These are phyloP conservation scores for Mitragyna speciosa DNA, from an alignment of 257 asterid species.

Conservation along the genomic window DNA sequence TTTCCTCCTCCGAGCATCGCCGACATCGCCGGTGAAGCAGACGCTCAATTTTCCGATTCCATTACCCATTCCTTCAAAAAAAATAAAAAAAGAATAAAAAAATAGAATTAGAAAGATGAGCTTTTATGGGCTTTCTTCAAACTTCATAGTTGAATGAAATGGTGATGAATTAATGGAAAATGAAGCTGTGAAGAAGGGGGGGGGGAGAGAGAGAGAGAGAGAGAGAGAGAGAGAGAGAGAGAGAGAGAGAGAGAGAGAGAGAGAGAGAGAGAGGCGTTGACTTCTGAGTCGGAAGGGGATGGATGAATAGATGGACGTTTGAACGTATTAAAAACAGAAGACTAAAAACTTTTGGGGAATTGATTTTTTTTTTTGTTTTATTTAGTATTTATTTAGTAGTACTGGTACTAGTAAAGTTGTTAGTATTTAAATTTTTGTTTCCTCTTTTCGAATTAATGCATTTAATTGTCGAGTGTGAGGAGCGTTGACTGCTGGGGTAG, in stretches of 20 bases:
- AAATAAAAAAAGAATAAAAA: neutral
- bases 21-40: conserved; percentile 61
- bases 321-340: conserved; percentile 52
- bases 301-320: conserved; percentile 28
- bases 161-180: neutral
- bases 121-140: neutral
- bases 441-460: neutral
- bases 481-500: conserved; percentile 20
- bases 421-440: neutral
- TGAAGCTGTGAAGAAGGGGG: conserved; percentile 17
- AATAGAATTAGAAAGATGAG: neutral
- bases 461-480: conserved; percentile 11
- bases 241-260: conserved; percentile 29
- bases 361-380: neutral
- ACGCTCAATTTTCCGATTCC: conserved; percentile 80
- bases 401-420: too few relatives aligned
- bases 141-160: neutral
- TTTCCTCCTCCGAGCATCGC: conserved; percentile 52
- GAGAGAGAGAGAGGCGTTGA: conserved; percentile 50
- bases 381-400: too few relatives aligned
- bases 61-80: conserved; percentile 65
- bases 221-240: conserved; percentile 16
- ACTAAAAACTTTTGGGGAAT: conserved; percentile 4
- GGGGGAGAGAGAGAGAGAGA: neutral
- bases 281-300: conserved; percentile 31